These are phyloP conservation scores for Poronia punctata DNA, from an alignment of 495 filamentous ascomycete species.

Conservation along the genomic window DNA sequence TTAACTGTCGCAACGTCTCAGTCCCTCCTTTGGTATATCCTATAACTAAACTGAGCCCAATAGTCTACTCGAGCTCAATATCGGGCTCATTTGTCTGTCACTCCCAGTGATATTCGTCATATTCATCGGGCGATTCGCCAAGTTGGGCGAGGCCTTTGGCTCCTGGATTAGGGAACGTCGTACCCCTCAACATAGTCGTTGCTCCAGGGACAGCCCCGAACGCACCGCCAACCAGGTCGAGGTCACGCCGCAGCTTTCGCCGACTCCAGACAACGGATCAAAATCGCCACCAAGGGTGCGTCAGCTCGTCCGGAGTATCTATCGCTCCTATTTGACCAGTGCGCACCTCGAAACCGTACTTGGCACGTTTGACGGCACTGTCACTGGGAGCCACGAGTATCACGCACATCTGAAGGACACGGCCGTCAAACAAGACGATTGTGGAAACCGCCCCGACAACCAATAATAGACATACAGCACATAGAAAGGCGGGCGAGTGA, in stretches of 20 bases:
- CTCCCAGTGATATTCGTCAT: conserved; percentile 9
- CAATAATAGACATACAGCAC: no score
- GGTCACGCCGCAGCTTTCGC: conserved; percentile 2
- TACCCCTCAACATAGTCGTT: neutral
- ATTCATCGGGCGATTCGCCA: conserved; percentile 4
- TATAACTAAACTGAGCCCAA: neutral
- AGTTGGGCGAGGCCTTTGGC: conserved; percentile 3
- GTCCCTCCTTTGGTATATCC: neutral
- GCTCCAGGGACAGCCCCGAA: conserved; percentile 1
- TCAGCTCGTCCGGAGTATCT: conserved; percentile 6
- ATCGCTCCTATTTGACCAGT: conserved; percentile 4
- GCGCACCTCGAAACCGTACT: no score
- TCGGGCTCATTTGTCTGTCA: conserved; percentile 11
- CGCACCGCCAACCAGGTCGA: conserved; percentile 1
- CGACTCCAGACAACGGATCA: neutral
- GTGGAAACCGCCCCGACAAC: no score
- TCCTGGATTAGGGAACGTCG: conserved; percentile 10
- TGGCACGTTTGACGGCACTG: no score
- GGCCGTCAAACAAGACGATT: no score
- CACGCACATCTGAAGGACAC: no score
- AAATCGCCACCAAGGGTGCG: conserved; percentile 4
- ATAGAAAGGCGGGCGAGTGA: no score
- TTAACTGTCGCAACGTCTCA: neutral
- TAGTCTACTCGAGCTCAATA: conserved; percentile 9
- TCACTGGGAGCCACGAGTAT: no score